A percentile compares a stretch with the other conserved stretches of the same genome.
Evolutionary conservation across 495 filamentous ascomycete genomes (phyloP).

Genomic region (Penicillium bovifimosum): DNA sequence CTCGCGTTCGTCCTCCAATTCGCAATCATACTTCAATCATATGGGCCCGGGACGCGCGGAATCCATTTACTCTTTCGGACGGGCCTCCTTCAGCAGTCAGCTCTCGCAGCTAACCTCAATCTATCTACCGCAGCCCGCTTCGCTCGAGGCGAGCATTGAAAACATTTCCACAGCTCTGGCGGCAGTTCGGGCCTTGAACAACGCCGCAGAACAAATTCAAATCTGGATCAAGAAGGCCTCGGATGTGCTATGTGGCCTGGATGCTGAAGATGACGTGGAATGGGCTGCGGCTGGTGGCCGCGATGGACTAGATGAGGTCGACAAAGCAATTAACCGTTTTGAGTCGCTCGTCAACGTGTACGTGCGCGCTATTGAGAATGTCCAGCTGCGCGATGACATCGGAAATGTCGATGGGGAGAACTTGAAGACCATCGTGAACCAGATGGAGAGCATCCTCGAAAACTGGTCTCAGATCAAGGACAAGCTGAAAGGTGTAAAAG

Average conservation of each 20-base stretch:
- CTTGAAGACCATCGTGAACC: slow-evolving; percentile 63
- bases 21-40: slow-evolving; percentile 49
- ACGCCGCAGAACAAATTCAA: slow-evolving; percentile 82
- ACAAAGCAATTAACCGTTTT: slow-evolving; percentile 78
- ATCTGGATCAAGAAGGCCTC: slow-evolving; percentile 88
- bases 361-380: slow-evolving; percentile 79
- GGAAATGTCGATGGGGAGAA: slow-evolving; percentile 59
- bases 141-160: slow-evolving; percentile 72
- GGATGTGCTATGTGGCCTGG: slow-evolving; percentile 75
- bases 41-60: slow-evolving; percentile 53
- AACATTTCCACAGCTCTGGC: slow-evolving; percentile 74
- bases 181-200: slow-evolving; percentile 70
- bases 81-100: slow-evolving; percentile 85
- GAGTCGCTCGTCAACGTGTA: slow-evolving; percentile 86
- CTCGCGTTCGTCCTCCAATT: slow-evolving; percentile 38
- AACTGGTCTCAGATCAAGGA: slow-evolving; percentile 77
- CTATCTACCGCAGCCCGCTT: slow-evolving; percentile 73
- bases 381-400: slow-evolving; percentile 78
- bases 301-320: slow-evolving; percentile 84
- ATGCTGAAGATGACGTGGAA: slow-evolving; percentile 93
- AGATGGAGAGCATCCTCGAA: slow-evolving; percentile 81
- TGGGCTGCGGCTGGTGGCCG: slow-evolving; percentile 92
- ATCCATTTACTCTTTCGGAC: slow-evolving; percentile 84
- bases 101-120: slow-evolving; percentile 82
- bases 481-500: slow-evolving; percentile 71